A percentile compares a stretch with the other conserved stretches of the same genome.
Conservation (phyloP, 805 yeast species). For the Cyberlindnera mrakii region DNA sequence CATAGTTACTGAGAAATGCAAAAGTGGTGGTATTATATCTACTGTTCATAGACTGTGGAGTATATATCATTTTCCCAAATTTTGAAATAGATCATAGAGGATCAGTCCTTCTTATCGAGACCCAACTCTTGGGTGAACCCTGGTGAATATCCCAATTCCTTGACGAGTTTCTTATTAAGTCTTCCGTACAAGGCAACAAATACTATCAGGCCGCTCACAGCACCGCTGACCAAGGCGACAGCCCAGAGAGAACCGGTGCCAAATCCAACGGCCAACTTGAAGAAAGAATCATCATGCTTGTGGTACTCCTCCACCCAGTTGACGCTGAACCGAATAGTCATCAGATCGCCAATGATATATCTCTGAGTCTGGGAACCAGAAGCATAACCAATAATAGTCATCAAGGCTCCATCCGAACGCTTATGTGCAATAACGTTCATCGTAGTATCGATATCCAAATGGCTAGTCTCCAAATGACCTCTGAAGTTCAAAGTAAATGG, state of each 20-base stretch:
- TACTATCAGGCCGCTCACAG: slow-evolving; percentile 5
- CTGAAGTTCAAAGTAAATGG: slow-evolving; percentile 61
- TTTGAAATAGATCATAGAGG: too few species aligned
- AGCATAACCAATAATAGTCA: slow-evolving; percentile 48
- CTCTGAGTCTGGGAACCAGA: slow-evolving; percentile 52
- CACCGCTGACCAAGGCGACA: background rate
- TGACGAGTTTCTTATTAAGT: slow-evolving; percentile 14
- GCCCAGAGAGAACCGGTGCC: background rate
- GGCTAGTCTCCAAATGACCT: slow-evolving; percentile 62
- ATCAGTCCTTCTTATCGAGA: slow-evolving; percentile 13
- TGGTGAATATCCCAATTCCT: slow-evolving; percentile 16
- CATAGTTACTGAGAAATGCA: too few species aligned
- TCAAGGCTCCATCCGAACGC: slow-evolving; percentile 29
- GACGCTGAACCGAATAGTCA: slow-evolving; percentile 51
- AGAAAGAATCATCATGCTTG: slow-evolving; percentile 6
- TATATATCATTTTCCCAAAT: too few species aligned
- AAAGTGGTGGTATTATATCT: too few species aligned
- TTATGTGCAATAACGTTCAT: slow-evolving; percentile 46
- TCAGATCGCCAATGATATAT: slow-evolving; percentile 57
- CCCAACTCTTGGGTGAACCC: slow-evolving; percentile 17
- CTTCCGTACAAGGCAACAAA: slow-evolving; percentile 14
- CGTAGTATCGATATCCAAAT: slow-evolving; percentile 57
- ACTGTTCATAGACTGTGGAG: too few species aligned
- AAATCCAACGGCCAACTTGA: slow-evolving; percentile 8
- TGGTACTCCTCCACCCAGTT: slow-evolving; percentile 41